Evolutionary conservation across 176 grass and related monocot species (phyloP).

Genomic region (Oryza punctata): DNA sequence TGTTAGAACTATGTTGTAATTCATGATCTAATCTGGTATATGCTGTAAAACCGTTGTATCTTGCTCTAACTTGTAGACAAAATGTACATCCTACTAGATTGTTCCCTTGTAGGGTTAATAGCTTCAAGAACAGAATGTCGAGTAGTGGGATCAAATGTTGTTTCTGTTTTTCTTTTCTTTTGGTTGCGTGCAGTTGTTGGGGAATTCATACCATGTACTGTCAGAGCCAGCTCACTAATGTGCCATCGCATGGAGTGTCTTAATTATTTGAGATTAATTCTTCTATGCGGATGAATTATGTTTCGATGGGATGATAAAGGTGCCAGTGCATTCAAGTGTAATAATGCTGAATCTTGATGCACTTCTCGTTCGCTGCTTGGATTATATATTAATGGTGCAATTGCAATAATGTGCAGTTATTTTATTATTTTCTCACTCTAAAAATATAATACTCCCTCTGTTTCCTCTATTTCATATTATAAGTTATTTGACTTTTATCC

Average conservation of each 20-base stretch:
- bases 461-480: too few species aligned
- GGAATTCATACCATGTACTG: slow-evolving; percentile 31
- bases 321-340: background rate
- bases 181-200: slow-evolving; percentile 38
- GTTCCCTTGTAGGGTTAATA: slow-evolving; percentile 13
- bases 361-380: background rate
- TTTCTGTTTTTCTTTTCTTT: background rate
- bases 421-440: background rate
- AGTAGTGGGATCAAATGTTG: background rate
- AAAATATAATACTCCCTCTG: too few species aligned
- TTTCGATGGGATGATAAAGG: background rate
- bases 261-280: slow-evolving; percentile 18
- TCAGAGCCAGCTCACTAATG: background rate
- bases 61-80: slow-evolving; percentile 39
- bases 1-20: slow-evolving; percentile 10
- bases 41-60: slow-evolving; percentile 46
- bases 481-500: too few species aligned
- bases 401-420: background rate
- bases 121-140: background rate
- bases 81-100: slow-evolving; percentile 32
- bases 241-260: background rate
- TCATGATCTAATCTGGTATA: background rate
- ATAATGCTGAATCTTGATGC: background rate
- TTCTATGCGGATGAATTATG: background rate
- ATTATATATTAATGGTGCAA: background rate